Evolutionary conservation across 495 filamentous ascomycete genomes (phyloP), one percentile per base, ranked within the genome.

Genomic region (Penicillium soppii): DNA sequence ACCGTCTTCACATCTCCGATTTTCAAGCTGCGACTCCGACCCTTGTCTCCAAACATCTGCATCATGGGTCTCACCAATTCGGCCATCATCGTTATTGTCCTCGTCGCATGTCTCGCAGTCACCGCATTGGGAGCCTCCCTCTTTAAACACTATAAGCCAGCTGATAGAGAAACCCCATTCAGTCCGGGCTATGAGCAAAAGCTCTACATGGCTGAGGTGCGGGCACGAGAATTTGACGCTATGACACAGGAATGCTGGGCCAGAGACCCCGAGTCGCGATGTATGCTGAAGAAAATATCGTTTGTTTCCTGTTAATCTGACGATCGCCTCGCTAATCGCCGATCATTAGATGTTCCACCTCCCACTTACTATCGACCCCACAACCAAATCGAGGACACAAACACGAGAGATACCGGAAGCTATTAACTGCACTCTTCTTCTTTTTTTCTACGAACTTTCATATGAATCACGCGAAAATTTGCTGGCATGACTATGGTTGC

Each of bases 51-150:
- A 21, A 44, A 13, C 23, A 7, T 7, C 21, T 17, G 10, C 56
- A 55, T 29, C 17, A 72, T 70, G 67, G 61, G 27, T 17, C 62
- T 75, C 50, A 58, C 61, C 42, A 57, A 47, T 26, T 35, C 62
- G 9, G 70, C 68, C 32, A 59, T 75, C 55, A 75, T 75, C 43
- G 72, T 73, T 41, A 72, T 75, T 47, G 70, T 75, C 37, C 65
- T 75, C 15, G 67, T 69, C 40, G 64, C 50, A 50, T 75, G 69
- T 26, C 58, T 74, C 25, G 68, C 60, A 33, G 35, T 58, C 13
- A 69, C 68, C 13, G 63, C 64, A 4, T 46, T 77, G 22, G 61
- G 63, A 16, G 70, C 69, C 29, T 66, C 70, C 1, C 49, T 72
- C 38, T 63, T 63, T 56, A 59, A 58, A 3, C 62, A 69, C 45